Base-by-base conservation (phyloP, 2,329 filamentous ascomycete species). In the Fusarium verrucosum region DNA sequence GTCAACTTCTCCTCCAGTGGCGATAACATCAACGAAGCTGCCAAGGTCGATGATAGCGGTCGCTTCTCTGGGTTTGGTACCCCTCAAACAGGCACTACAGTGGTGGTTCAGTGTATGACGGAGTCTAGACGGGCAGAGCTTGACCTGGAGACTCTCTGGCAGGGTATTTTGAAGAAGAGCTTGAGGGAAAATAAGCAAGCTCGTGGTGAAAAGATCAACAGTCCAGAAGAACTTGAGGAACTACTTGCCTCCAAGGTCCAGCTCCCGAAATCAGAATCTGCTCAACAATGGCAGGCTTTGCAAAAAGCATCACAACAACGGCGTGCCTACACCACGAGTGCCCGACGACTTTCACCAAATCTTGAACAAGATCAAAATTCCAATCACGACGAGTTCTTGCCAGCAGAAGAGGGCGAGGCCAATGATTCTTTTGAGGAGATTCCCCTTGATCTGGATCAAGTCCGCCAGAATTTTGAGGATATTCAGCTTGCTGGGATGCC, bases 1-100 rank as follows among this genome's bases (percentile, higher is more conserved):
- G 91, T 98, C 60, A 96, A 97, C 74, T 85, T 95, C 10, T 92
- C 92, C 6, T 86, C 85, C 16, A 83, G 92, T 1, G 86, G 89
- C 38, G 84, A 85, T 20, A 80, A 83, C n/a, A 71, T 74, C 16
- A 72, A 74, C 10, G 82, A 86, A 61, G 73, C 77, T 14, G 74
- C 78, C 11, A 76, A 80, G 23, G 73, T 83, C 33, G 80, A 83
- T 19, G 78, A 80, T 16, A 77, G 79, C 13, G 82, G 87, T 14
- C 82, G 85, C 10, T 87, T 94, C 55, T 88, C 92, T 30, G 94
- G 94, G 0, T 97, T 97, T 72, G 92, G 92, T 3, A 74, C 80
- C 1, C 71, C 79, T 6, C 74, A 77, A 30, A 74, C 70, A 1
- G 85, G 85, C 10, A 82, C 80, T 2, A 86, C 85, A 0, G 71